Conservation (phyloP, 1,284 basidiomycete genomes). For the Leccinum subrobustum region DNA sequence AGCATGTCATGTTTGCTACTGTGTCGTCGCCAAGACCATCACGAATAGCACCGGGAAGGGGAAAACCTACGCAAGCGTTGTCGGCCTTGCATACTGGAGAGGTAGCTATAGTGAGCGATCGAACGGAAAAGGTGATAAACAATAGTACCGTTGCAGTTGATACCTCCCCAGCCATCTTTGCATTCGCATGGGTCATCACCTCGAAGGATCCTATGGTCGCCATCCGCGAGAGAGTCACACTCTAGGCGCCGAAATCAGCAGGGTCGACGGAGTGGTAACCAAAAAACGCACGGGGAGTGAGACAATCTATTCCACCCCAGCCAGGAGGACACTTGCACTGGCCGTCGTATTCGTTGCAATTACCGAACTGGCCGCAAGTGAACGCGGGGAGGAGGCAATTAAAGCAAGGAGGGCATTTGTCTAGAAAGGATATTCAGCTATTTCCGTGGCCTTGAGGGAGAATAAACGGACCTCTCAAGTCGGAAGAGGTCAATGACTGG, state of each 20-base stretch:
- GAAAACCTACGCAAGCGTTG: slow-evolving; percentile 75
- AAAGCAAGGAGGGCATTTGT: slow-evolving; percentile 62
- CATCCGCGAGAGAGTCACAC: slow-evolving; percentile 91
- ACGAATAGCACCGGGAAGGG: slow-evolving; percentile 52
- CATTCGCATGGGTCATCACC: slow-evolving; percentile 83
- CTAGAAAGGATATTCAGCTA: slow-evolving; percentile 18
- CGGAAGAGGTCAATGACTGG: slow-evolving; percentile 25
- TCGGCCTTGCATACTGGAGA: slow-evolving; percentile 82
- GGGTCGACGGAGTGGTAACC: background rate
- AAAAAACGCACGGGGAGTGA: slow-evolving; percentile 58
- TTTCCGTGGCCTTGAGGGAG: background rate
- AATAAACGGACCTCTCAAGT: slow-evolving; percentile 15
- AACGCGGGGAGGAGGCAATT: slow-evolving; percentile 74
- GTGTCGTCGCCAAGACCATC: slow-evolving; percentile 44
- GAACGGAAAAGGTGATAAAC: background rate
- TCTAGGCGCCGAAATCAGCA: slow-evolving; percentile 42
- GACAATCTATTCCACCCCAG: slow-evolving; percentile 80
- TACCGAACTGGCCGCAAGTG: slow-evolving; percentile 71
- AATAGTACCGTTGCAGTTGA: slow-evolving; percentile 90
- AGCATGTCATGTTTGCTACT: slow-evolving; percentile 84
- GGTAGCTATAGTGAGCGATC: background rate
- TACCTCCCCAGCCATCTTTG: slow-evolving; percentile 91
- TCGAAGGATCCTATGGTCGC: slow-evolving; percentile 79
- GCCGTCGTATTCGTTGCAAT: slow-evolving; percentile 73
- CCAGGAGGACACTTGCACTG: slow-evolving; percentile 82